Conservation (phyloP, 441 rosid genomes). For the Croton setiger region DNA sequence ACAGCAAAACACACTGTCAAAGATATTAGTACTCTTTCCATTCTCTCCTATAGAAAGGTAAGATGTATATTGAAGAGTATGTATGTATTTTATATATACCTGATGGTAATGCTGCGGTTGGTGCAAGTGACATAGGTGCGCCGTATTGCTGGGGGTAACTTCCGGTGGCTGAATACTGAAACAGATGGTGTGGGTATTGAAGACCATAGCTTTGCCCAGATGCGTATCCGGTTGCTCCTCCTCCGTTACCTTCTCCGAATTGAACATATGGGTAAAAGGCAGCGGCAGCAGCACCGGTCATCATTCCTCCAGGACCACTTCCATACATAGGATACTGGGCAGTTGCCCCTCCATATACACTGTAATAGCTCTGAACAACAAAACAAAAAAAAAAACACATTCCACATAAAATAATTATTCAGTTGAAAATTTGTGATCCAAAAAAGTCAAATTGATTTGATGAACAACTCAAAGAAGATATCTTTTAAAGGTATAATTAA, state of each 20-base stretch:
- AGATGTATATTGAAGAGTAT: background rate
- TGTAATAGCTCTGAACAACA: slow-evolving; percentile 67
- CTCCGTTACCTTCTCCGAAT: slow-evolving; percentile 71
- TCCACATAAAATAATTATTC: background rate
- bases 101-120: slow-evolving; percentile 73
- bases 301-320: slow-evolving; percentile 53
- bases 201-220: slow-evolving; percentile 55
- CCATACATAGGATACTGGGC: slow-evolving; percentile 78
- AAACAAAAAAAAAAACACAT: background rate
- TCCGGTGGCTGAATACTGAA: slow-evolving; percentile 66
- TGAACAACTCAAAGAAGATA: slow-evolving; percentile 3
- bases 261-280: slow-evolving; percentile 76
- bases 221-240: slow-evolving; percentile 43
- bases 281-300: slow-evolving; percentile 44
- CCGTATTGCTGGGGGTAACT: slow-evolving; percentile 67
- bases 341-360: slow-evolving; percentile 72
- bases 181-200: slow-evolving; percentile 71
- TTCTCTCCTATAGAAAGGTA: background rate
- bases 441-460: slow-evolving; percentile 5
- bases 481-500: background rate
- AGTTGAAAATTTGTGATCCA: slow-evolving; percentile 2
- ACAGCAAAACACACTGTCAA: slow-evolving; percentile 95
- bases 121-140: slow-evolving; percentile 74
- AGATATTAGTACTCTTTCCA: slow-evolving; percentile 46
- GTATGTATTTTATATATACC: slow-evolving; percentile 31